phyloP scores from a whole-genome alignment of 106 monocot species.

The Platanthera guangdongensis region DNA sequence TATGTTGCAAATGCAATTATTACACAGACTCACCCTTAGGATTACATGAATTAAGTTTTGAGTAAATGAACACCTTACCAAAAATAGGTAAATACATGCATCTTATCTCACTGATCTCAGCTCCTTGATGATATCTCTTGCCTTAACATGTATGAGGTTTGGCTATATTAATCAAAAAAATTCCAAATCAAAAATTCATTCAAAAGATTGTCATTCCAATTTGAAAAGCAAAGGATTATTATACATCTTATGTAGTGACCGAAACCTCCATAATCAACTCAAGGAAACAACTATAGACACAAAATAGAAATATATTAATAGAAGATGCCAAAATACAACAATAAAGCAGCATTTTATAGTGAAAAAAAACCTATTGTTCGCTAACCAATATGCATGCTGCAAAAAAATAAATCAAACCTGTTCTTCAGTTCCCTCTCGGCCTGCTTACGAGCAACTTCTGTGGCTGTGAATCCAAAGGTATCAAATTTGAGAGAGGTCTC shows the following conservation, averaged over 20 bases:
- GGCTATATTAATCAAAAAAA: neutral
- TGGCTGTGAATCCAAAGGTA: constrained; percentile 93
- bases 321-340: neutral
- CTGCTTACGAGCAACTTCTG: constrained; percentile 78
- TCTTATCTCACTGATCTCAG: neutral
- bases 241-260: neutral
- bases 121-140: neutral
- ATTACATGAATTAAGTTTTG: neutral
- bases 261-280: neutral
- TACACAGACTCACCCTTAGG: too few relatives aligned
- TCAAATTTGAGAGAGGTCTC: constrained; percentile 89
- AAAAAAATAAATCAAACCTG: constrained; percentile 38
- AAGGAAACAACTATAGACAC: neutral
- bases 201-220: neutral
- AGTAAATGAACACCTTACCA: neutral
- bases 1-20: too few relatives aligned
- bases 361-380: neutral
- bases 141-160: neutral
- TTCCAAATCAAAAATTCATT: neutral
- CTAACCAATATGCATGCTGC: neutral
- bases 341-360: neutral
- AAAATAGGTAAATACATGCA: neutral
- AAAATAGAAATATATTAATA: constrained; percentile 1
- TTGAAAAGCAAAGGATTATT: neutral
- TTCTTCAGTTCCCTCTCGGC: constrained; percentile 74